Base-by-base conservation (phyloP, 2,329 filamentous ascomycete species). In the Sporothrix brasiliensis region DNA sequence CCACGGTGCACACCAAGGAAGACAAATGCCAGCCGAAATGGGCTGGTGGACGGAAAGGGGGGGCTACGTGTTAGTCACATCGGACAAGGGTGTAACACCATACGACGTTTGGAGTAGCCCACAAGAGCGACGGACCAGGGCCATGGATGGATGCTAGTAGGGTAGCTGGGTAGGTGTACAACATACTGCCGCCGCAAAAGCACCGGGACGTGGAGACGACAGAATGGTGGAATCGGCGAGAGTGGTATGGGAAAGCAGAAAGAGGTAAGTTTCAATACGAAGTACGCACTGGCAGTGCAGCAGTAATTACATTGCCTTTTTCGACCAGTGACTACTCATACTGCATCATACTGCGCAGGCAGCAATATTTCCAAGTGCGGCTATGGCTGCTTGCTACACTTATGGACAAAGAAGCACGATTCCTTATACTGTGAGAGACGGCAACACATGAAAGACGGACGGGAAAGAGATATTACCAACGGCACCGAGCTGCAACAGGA, bases 41-140 rank as follows among this genome's bases (percentile, higher is more conserved):
- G 41, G 14, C 41, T 44, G 34, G 34, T 14, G 47, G 47, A 52
- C n/a, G 7, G 21, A 34, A 19, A 39, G 60, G 39, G 56, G 56
- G 56, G 61, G 61, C n/a, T 16, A 21, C 16, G 47, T 67, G 63
- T 67, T 67, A 53, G 63, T 53, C 63, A 67, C 63, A 53, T n/a
- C 27, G n/a, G 39, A 63, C 61, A 16, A 21, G 34, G 44, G 63
- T 67, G 49, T 67, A 41, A 53, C 30, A 47, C 56, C 21, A 50
- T 50, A 19, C n/a, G 11, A 4, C 27, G 19, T 53, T 41, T 53
- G 63, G 49, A 27, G 53, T 66, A 66, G 63, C 44, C 24, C 34
- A 19, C 16, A 53, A 66, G 24, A 14, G 60, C 24, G 24, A 16
- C 10, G 60, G 44, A 49, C 60, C 41, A 65, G 60, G 58, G 60